phyloP scores from a whole-genome alignment of 768 basidiomycete genomes.

The Rhizopogon vesiculosus region DNA sequence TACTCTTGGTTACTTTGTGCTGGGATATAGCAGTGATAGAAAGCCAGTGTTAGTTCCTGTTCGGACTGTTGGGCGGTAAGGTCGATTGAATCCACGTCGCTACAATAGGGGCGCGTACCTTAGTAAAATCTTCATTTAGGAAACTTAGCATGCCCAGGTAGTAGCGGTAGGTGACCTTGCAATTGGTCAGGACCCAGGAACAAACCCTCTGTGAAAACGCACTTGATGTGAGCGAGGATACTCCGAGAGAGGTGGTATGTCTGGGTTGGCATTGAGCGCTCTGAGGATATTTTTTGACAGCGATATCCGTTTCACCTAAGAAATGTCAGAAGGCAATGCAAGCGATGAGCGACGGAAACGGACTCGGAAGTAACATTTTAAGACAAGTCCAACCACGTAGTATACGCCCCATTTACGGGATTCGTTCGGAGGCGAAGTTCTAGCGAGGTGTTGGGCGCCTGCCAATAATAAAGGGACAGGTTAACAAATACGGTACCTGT shows the following conservation, averaged over 20 bases:
- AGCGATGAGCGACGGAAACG: constrained; percentile 22
- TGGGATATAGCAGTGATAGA: constrained; percentile 72
- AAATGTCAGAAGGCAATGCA: background rate
- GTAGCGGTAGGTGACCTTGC: constrained; percentile 88
- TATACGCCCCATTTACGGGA: constrained; percentile 91
- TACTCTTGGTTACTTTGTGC: constrained; percentile 82
- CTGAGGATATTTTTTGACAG: constrained; percentile 89
- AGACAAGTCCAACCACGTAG: constrained; percentile 82
- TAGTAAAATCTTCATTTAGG: constrained; percentile 85
- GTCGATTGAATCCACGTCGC: background rate
- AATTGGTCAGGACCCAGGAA: constrained; percentile 15
- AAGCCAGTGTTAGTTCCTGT: constrained; percentile 81
- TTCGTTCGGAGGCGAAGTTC: constrained; percentile 64
- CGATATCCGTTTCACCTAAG: constrained; percentile 84
- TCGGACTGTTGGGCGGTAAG: constrained; percentile 55
- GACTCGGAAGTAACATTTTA: constrained; percentile 94
- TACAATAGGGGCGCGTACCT: constrained; percentile 39
- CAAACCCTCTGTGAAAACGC: constrained; percentile 12
- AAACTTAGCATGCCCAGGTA: constrained; percentile 95
- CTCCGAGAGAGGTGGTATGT: constrained; percentile 69
- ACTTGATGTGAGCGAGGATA: constrained; percentile 90
- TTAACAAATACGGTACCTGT: constrained; percentile 43
- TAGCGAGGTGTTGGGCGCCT: constrained; percentile 17
- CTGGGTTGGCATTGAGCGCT: constrained; percentile 79
- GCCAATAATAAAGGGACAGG: background rate